A percentile compares a stretch with the other conserved stretches of the same genome.
phyloP scores from a whole-genome alignment of 768 basidiomycete species.

The Solioccasus polychromus region DNA sequence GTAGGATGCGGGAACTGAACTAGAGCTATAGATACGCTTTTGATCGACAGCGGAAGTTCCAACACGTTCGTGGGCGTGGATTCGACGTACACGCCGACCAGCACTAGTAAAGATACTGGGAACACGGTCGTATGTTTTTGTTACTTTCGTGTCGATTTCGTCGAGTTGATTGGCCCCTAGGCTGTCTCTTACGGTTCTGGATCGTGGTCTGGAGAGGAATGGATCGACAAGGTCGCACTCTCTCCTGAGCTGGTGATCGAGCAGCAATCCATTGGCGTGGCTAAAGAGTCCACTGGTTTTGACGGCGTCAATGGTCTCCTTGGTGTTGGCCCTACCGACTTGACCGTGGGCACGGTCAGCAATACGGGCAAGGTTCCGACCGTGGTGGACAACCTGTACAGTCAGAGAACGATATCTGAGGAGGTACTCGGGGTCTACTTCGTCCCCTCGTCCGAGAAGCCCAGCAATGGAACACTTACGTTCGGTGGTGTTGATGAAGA shows the following conservation, averaged over 20 bases:
- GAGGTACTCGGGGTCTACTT: constrained; percentile 33
- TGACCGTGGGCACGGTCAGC: constrained; percentile 27
- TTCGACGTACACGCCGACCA: too few relatives aligned
- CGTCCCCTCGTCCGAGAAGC: constrained; percentile 15
- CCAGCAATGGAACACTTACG: constrained; percentile 21
- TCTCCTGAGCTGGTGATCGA: neutral
- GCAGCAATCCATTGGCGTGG: constrained; percentile 37
- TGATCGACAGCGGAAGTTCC: too few relatives aligned
- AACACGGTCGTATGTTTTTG: constrained; percentile 14
- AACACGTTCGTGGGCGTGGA: too few relatives aligned
- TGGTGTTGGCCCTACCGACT: constrained; percentile 32
- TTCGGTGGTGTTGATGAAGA: constrained; percentile 24
- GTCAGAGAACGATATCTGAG: constrained; percentile 24
- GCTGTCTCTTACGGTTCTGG: constrained; percentile 4
- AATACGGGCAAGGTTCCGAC: constrained; percentile 24
- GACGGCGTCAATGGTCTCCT: constrained; percentile 37
- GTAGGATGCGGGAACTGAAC: too few relatives aligned
- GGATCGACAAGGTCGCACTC: constrained; percentile 9
- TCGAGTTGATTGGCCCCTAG: neutral
- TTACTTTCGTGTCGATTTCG: neutral
- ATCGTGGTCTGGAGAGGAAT: constrained; percentile 12
- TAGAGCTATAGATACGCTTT: too few relatives aligned
- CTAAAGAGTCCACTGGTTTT: constrained; percentile 24
- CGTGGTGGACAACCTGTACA: constrained; percentile 33
- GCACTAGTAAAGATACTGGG: too few relatives aligned